Evolutionary conservation across 2,329 filamentous ascomycete genomes (phyloP), one percentile per base, ranked within the genome.

Genomic region (Epichloe brachyelytri): DNA sequence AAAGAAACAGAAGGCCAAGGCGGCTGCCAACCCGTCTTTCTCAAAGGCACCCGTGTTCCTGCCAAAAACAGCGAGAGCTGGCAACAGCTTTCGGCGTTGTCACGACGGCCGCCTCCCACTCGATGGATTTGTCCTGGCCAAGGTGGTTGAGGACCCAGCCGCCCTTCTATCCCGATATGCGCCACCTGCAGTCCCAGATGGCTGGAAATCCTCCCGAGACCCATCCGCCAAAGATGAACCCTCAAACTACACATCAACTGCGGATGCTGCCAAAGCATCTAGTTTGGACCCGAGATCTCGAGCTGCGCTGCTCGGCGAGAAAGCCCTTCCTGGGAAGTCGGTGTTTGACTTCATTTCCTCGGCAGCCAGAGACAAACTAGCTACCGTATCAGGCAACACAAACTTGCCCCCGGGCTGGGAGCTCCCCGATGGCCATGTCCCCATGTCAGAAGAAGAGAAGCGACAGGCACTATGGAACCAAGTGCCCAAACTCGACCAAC

Each of bases 331-430:
- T 0, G 88, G 88, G 0, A 96, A 97, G 69, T 97, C 93, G 0
- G 83, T 98, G 3, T 98, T 97, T 65, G 90, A 97, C 67, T 98
- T 86, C 66, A 77, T 98, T 57, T 86, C 86, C 0, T 75, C 87
- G 0, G 78, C 85, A 36, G 81, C 86, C 3, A 82, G 93, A 54
- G 84, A 91, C 48, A 80, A 83, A 26, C 77, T 98, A 43, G 88
- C 78, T 3, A 75, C 80, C 11, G 82, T 82, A 1, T 88, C 88
- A 2, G 90, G 90, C 1, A 88, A 82, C 52, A 68, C 68, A 3
- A 79, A 91, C 60, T 77, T 98, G 2, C 93, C 93, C 0, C 79
- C 81, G 7, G 93, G 85, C 0, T 71, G 82, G 86, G 87, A 96
- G 68, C 73, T 85, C 3, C 86, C 86, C 0, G 73, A 76, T 46